Evolutionary conservation across 176 grass and related monocot species (phyloP), one percentile per base, ranked within the genome.

Genomic region (Neostapfia colusana): DNA sequence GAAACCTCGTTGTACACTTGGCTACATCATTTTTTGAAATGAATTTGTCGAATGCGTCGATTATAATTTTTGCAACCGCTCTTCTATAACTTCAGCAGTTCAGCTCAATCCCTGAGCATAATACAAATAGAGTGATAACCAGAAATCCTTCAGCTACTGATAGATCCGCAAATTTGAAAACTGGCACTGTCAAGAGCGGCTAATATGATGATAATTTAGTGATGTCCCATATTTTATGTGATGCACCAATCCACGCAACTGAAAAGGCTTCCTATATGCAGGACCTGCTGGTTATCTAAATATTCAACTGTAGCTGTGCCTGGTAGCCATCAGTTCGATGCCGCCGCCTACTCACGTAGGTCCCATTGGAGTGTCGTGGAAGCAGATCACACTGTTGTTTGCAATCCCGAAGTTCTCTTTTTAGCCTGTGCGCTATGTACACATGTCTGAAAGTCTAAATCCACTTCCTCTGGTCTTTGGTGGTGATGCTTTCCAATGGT

Each of bases 401-500:
- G 73, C 49, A 43, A 74, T 72, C 51, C 68, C 39, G 13, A 49
- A 74, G 34, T 74, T 53, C 14, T 18, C 8, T 1, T 8, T 11
- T 39, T 10, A 78, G 15, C 21, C 3, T 46, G 2, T 51, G 1
- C 18, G 20, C 18, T 13, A 75, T 73, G 60, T 61, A 63, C 20
- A 63, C 20, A 63, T 88, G 75, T 83, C 50, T 54, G 62, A 26
- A 74, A 83, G 31, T 79, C 0, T 36, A 40, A 78, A 79, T 48
- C 68, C 69, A 69, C 61, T 50, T 65, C 49, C 5, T 4, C 42
- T 7, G 51, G 7, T 61, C 6, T 17, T 9, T 36, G 25, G 53
- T 24, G 35, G 9, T 58, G 18, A 34, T 18, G 34, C 62, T 23
- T 7, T n/a, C 40, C 39, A 40, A 15, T 78, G 65, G 12, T 50